Percentiles rank a stretch among this genome's conserved stretches.
These are phyloP conservation scores for Coemansia erecta DNA, from an alignment of 192 early-diverging fungal species.

Conservation along the genomic window DNA sequence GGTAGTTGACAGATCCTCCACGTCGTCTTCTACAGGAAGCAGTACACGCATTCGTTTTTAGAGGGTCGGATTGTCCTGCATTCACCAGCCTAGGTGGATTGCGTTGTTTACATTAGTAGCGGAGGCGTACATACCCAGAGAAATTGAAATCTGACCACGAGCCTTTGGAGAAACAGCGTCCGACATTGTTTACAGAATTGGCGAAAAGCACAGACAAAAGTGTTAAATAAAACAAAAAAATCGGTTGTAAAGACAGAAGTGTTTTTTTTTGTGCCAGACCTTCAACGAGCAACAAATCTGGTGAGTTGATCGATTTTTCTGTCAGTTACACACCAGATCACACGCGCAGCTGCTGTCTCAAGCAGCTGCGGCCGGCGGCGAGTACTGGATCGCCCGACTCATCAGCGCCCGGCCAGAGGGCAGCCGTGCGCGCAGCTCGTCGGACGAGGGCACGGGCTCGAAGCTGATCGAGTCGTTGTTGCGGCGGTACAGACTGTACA, in stretches of 20 bases:
- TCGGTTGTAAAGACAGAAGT: slow-evolving; percentile 6
- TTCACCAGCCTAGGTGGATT: too few relatives aligned
- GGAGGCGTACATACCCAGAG: too few relatives aligned
- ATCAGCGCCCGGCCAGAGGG: slow-evolving; percentile 45
- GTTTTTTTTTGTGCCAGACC: neutral
- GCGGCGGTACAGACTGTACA: slow-evolving; percentile 49
- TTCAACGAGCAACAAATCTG: slow-evolving; percentile 4
- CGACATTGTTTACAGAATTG: neutral
- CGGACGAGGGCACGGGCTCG: slow-evolving; percentile 43
- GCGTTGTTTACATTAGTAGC: too few relatives aligned
- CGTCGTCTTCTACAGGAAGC: too few relatives aligned
- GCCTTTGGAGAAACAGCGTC: neutral
- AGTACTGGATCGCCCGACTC: slow-evolving; percentile 30
- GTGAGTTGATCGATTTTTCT: neutral
- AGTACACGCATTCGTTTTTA: too few relatives aligned
- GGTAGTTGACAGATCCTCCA: too few relatives aligned
- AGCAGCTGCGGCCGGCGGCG: slow-evolving; percentile 5
- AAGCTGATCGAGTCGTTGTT: slow-evolving; percentile 55
- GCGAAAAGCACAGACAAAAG: neutral
- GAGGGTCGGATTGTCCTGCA: too few relatives aligned
- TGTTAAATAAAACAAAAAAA: slow-evolving; percentile 8
- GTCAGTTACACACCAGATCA: neutral
- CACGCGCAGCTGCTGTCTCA: neutral
- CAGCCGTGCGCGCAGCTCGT: slow-evolving; percentile 40
- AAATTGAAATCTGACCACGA: slow-evolving; percentile 1